Percentiles rank a stretch among this genome's conserved stretches.
Conservation (phyloP, 2,329 filamentous ascomycete species). For the Myriosclerotinia scirpicola region DNA sequence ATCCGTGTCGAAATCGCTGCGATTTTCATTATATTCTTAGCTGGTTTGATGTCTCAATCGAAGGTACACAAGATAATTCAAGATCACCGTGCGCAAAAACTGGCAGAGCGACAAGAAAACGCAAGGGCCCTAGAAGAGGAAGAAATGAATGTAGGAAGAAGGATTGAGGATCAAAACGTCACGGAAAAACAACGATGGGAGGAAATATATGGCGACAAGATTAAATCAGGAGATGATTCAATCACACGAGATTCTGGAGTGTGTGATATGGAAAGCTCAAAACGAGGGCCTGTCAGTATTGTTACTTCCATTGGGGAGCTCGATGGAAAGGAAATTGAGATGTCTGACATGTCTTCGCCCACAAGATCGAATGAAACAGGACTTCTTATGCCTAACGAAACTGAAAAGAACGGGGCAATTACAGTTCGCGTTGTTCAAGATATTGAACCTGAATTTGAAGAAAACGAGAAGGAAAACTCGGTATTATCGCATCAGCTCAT, state of each 20-base stretch:
- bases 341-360: conserved; percentile 46
- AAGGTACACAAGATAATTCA: conserved; percentile 82
- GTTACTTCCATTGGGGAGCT: conserved; percentile 41
- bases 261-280: conserved; percentile 50
- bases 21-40: conserved; percentile 69
- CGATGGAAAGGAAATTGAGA: conserved; percentile 53
- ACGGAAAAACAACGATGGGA: conserved; percentile 74
- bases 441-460: conserved; percentile 51
- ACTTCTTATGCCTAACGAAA: conserved; percentile 47
- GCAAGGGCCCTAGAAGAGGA: conserved; percentile 58
- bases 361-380: conserved; percentile 40
- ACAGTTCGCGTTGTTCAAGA: conserved; percentile 33
- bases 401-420: conserved; percentile 41
- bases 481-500: conserved; percentile 46
- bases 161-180: conserved; percentile 61
- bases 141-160: conserved; percentile 69
- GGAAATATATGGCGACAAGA: conserved; percentile 66
- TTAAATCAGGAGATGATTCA: conserved; percentile 35
- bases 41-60: conserved; percentile 80
- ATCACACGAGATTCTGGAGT: conserved; percentile 37
- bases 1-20: conserved; percentile 82
- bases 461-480: conserved; percentile 44
- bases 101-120: conserved; percentile 50
- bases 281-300: conserved; percentile 39
- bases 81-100: conserved; percentile 56